phyloP scores from a whole-genome alignment of 2,329 filamentous ascomycete genomes.

The Colletotrichum sidae region DNA sequence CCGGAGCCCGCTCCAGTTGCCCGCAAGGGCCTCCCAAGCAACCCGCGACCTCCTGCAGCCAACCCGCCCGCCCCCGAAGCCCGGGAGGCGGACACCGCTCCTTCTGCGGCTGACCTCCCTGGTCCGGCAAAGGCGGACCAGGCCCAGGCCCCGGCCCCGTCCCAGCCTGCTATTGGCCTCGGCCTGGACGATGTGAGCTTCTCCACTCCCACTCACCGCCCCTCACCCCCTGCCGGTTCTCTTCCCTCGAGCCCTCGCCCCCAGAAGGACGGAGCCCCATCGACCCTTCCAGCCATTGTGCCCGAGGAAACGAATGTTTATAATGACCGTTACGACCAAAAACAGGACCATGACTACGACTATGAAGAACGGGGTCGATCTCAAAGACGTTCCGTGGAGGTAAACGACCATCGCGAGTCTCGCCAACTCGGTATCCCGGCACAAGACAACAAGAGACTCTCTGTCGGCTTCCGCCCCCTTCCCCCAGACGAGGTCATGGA shows the following conservation, averaged over 20 bases:
- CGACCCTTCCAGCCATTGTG: conserved; percentile 46
- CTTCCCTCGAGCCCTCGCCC: conserved; percentile 46
- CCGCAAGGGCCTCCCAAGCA: conserved; percentile 40
- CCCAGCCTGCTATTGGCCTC: conserved; percentile 35
- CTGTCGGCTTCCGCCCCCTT: conserved; percentile 82
- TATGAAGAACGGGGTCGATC: conserved; percentile 52
- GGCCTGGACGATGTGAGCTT: conserved; percentile 37
- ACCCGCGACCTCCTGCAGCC: conserved; percentile 34
- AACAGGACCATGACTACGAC: conserved; percentile 38
- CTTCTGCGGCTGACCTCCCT: conserved; percentile 25
- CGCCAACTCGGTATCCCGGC: conserved; percentile 65
- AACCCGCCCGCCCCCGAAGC: conserved; percentile 20
- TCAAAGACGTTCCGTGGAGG: conserved; percentile 43
- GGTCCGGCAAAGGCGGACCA: conserved; percentile 13
- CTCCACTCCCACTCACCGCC: conserved; percentile 33
- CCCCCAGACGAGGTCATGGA: conserved; percentile 84
- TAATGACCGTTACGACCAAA: conserved; percentile 41
- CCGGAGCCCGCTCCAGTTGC: conserved; percentile 52
- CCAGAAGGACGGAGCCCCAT: conserved; percentile 49
- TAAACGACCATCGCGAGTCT: conserved; percentile 43
- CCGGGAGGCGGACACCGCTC: conserved; percentile 29
- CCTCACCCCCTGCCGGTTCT: conserved; percentile 44
- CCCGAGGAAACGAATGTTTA: conserved; percentile 40
- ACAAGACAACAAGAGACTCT: conserved; percentile 69
- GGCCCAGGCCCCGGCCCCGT: conserved; percentile 30